Base-by-base conservation (phyloP, 352 stramenopile genomes). In the Phytophthora brassicae region DNA sequence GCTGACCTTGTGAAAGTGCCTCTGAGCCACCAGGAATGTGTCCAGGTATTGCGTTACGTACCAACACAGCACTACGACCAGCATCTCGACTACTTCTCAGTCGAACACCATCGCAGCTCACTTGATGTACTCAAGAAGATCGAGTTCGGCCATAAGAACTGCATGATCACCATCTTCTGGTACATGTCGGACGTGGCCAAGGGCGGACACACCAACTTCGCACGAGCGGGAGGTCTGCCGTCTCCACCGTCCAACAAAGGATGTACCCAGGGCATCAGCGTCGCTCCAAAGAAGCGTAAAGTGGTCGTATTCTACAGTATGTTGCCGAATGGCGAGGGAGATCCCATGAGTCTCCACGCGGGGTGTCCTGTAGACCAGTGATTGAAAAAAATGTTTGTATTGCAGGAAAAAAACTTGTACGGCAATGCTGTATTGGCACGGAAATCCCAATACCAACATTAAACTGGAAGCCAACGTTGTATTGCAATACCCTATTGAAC, bases 241-340 rank as follows among this genome's bases (percentile, higher is more conserved):
- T 64, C 70, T 46, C 84, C 82, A 0, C 26, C 23, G 11, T 60
- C 65, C 1, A 89, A 85, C 64, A 87, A 83, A 33, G 79, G 87
- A 55, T 92, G 84, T 60, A 66, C 68, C 0, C 77, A 79, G 39
- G 82, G 84, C 0, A 60, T 94, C 5, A 89, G 83, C 16, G 81
- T 91, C 5, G 64, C 79, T 0, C 79, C 82, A 9, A 72, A 82
- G 45, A 94, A 94, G 62, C 81, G 84, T 52, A 94, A 90, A 54
- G 84, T 92, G 2, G 66, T 94, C n/a, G 73, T 94, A 24, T 92
- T 94, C 55, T 92, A 94, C 78, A 92, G 77, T 52, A 90, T 91
- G 84, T 59, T 90, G 20, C 74, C 84, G 0, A 89, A 75, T 35
- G 81, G 84, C 20, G 64, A 89, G 46, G 68, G 77, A 35, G 81